Evolutionary conservation across 2,329 filamentous ascomycete genomes (phyloP), one percentile per base, ranked within the genome.

Genomic region (Cladosporium halotolerans): DNA sequence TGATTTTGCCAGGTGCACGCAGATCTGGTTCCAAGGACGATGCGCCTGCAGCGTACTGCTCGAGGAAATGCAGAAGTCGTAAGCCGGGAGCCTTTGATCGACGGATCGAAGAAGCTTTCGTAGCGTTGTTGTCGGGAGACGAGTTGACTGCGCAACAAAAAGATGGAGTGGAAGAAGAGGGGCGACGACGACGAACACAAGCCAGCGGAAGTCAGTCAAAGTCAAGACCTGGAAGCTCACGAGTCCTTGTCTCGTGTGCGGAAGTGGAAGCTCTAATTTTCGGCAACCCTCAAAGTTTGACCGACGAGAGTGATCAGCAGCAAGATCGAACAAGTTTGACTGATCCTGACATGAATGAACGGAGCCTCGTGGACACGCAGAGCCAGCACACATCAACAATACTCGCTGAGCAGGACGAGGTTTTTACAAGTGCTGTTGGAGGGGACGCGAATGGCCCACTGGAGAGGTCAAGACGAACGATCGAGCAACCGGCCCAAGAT

Each of bases 191-290:
- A 32, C 9, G 45, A 45, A 19, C 33, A 40, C 13, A 45, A 45
- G 42, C 49, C 33, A 7, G 7, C 23, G 5, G 5, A 5, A 28
- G 23, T 5, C 23, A 28, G 23, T 28, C 23, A 7, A 4, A 28
- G 4, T 7, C 3, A 44, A 28, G 43, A 13, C 82, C 81, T 60
- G 78, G 79, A 5, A 79, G 82, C 48, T 64, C 69, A 5, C 64
- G 79, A 1, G 64, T 79, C 4, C 68, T 79, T 1, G 71, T 82
- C 2, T 68, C 73, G 0, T 79, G 77, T 55, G 70, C 72, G 18
- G 70, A 73, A 11, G 74, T 81, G 2, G 77, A 83, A 60, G 70
- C 65, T 2, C 56, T 73, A 7, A 67, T 83, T 0, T 82, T 82
- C 59, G 73, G 73, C 7, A 65, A 68, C 31, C 62, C 23, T 28